Conservation (phyloP, 306 rosid species). For the Rosa multiflora region DNA sequence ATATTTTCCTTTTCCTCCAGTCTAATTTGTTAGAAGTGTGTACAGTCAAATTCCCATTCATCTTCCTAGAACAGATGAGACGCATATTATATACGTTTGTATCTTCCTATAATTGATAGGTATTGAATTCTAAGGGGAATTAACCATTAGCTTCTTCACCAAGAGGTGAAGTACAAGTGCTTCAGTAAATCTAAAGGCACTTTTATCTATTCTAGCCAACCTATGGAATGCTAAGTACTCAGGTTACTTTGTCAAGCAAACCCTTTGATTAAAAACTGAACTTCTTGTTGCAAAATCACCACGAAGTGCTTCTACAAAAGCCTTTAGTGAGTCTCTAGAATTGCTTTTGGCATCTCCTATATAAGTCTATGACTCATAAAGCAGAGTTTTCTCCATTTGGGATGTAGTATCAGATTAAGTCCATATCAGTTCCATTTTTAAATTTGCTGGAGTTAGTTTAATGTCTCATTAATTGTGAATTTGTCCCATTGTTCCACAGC, state of each 20-base stretch:
- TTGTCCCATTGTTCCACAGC: conserved; percentile 20
- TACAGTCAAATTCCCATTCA: neutral
- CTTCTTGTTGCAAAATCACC: neutral
- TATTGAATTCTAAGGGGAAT: too few relatives aligned
- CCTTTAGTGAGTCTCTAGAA: too few relatives aligned
- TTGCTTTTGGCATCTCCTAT: neutral
- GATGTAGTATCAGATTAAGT: neutral
- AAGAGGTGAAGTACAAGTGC: neutral
- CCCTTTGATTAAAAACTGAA: neutral
- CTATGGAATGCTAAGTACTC: too few relatives aligned
- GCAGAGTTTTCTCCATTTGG: neutral
- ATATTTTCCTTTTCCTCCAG: neutral
- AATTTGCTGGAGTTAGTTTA: neutral
- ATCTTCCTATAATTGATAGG: too few relatives aligned
- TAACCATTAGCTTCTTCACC: neutral
- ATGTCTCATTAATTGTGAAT: neutral
- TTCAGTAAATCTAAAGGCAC: neutral
- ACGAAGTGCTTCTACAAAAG: neutral
- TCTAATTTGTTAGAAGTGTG: neutral
- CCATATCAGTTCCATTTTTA: neutral
- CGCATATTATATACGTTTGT: too few relatives aligned
- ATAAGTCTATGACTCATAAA: neutral
- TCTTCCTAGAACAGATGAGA: neutral
- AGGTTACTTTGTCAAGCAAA: neutral
- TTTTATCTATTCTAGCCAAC: neutral